phyloP scores from a whole-genome alignment of 768 basidiomycete genomes.

The Naganishia onofrii region DNA sequence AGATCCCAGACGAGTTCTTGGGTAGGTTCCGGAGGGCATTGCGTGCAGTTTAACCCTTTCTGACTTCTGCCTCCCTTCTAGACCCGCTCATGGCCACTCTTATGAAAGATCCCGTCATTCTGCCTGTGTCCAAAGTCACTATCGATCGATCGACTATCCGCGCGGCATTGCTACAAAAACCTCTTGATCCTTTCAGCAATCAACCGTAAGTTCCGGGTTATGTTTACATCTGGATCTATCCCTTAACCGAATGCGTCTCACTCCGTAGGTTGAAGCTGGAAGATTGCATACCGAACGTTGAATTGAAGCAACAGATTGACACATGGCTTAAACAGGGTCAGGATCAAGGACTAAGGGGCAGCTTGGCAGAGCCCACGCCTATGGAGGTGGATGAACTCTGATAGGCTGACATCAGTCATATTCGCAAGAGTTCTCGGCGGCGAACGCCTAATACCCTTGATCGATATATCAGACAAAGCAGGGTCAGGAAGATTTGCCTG shows the following conservation, averaged over 20 bases:
- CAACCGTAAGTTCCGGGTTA: slow-evolving; percentile 63
- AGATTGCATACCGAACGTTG: slow-evolving; percentile 58
- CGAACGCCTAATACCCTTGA: no score
- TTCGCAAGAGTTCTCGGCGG: not conserved
- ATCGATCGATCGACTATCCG: slow-evolving; percentile 92
- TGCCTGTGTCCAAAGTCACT: slow-evolving; percentile 75
- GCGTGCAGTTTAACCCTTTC: slow-evolving; percentile 14
- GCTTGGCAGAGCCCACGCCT: slow-evolving; percentile 35
- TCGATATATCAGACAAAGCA: no score
- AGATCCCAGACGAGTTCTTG: slow-evolving; percentile 90
- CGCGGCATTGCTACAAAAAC: slow-evolving; percentile 84
- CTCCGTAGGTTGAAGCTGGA: slow-evolving; percentile 43
- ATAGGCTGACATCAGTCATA: not conserved
- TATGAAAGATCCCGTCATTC: slow-evolving; percentile 90
- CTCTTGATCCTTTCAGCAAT: slow-evolving; percentile 94
- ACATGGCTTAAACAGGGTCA: slow-evolving; percentile 65
- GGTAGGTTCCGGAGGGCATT: slow-evolving; percentile 58
- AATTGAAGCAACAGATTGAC: slow-evolving; percentile 72
- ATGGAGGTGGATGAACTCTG: slow-evolving; percentile 46
- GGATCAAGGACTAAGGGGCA: slow-evolving; percentile 31
- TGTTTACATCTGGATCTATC: not conserved
- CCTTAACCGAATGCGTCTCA: slow-evolving; percentile 7
- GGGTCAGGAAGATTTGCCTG: no score
- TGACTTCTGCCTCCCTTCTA: slow-evolving; percentile 44
- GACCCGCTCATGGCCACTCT: slow-evolving; percentile 86